phyloP scores from a whole-genome alignment of 2,329 filamentous ascomycete species.

The Pseudogymnoascus sp. region DNA sequence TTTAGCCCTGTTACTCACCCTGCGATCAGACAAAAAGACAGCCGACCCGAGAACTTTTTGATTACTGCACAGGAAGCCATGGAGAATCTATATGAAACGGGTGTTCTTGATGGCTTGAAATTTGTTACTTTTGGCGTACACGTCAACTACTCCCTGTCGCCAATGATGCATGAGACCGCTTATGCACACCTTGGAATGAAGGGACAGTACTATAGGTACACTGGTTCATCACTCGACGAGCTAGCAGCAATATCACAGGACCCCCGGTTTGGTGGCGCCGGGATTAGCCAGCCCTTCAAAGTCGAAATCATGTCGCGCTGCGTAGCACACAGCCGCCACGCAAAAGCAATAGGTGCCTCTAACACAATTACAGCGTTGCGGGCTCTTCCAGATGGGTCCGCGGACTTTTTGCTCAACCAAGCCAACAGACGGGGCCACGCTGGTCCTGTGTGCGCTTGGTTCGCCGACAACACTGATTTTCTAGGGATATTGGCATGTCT shows the following conservation, averaged over 20 bases:
- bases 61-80: slow-evolving; percentile 43
- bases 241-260: slow-evolving; percentile 46
- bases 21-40: slow-evolving; percentile 27
- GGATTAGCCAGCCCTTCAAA: slow-evolving; percentile 63
- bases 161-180: slow-evolving; percentile 66
- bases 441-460: slow-evolving; percentile 58
- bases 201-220: slow-evolving; percentile 22
- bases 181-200: slow-evolving; percentile 48
- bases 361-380: slow-evolving; percentile 67
- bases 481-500: slow-evolving; percentile 56
- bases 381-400: slow-evolving; percentile 30
- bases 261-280: slow-evolving; percentile 60
- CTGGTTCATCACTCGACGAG: slow-evolving; percentile 20
- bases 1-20: slow-evolving; percentile 48
- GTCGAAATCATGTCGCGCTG: slow-evolving; percentile 58
- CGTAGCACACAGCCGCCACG: slow-evolving; percentile 58
- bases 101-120: slow-evolving; percentile 58
- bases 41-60: not conserved
- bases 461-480: slow-evolving; percentile 68
- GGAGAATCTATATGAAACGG: slow-evolving; percentile 55
- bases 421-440: slow-evolving; percentile 40
- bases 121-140: slow-evolving; percentile 64
- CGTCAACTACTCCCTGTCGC: slow-evolving; percentile 63
- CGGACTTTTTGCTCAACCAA: slow-evolving; percentile 36
- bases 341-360: slow-evolving; percentile 62